These are phyloP conservation scores for Aspergillus floridensis DNA, from an alignment of 2,329 filamentous ascomycete genomes.

Conservation along the genomic window DNA sequence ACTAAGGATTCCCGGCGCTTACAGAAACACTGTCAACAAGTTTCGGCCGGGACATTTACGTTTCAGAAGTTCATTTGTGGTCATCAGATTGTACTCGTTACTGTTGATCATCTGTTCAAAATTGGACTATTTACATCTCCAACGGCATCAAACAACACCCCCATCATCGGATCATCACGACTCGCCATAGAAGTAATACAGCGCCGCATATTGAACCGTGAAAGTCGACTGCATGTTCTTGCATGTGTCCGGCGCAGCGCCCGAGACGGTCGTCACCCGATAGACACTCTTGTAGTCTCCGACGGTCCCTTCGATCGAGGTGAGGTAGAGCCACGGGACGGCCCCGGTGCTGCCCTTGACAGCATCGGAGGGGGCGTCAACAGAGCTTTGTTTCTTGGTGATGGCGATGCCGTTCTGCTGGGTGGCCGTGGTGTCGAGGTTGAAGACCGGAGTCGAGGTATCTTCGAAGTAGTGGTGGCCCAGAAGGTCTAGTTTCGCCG, in stretches of 20 bases:
- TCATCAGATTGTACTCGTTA: not conserved
- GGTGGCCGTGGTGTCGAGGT: constrained; percentile 60
- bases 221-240: constrained; percentile 62
- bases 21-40: not conserved
- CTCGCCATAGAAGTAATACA: constrained; percentile 65
- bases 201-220: constrained; percentile 74
- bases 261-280: constrained; percentile 79
- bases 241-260: constrained; percentile 71
- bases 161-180: constrained; percentile 12
- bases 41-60: not conserved
- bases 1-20: not conserved
- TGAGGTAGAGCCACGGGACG: constrained; percentile 77
- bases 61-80: not conserved
- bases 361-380: constrained; percentile 62
- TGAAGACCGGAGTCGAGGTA: constrained; percentile 69
- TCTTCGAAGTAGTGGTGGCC: constrained; percentile 81
- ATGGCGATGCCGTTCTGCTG: constrained; percentile 54
- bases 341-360: constrained; percentile 62
- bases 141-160: constrained; percentile 4
- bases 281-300: constrained; percentile 72
- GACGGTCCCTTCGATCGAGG: constrained; percentile 53
- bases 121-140: constrained; percentile 6
- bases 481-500: constrained; percentile 62
- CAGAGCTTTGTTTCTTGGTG: constrained; percentile 61
- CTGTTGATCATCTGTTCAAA: not conserved